These are phyloP conservation scores for Colletotrichum costaricense DNA, from an alignment of 2,329 filamentous ascomycete species.

Conservation along the genomic window DNA sequence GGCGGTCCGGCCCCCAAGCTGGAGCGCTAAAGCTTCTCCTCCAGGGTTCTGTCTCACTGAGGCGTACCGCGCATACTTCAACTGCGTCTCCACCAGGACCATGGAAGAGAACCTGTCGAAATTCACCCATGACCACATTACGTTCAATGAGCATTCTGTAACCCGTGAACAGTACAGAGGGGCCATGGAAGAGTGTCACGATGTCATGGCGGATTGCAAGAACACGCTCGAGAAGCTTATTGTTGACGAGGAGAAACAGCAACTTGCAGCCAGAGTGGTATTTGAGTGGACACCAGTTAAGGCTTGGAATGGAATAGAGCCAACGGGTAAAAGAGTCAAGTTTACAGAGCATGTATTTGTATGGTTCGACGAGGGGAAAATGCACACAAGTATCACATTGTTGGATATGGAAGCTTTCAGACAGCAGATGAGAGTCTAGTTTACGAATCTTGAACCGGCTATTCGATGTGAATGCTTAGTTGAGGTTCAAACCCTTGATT, in stretches of 20 bases:
- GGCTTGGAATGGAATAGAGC: slow-evolving; percentile 40
- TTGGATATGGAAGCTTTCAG: slow-evolving; percentile 41
- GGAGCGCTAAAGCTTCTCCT: not conserved
- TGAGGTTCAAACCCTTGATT: no score
- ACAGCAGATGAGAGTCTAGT: not conserved
- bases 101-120: slow-evolving; percentile 40
- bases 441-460: no score
- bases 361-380: slow-evolving; percentile 44
- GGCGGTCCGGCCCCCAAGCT: not conserved
- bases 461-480: no score
- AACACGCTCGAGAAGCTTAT: slow-evolving; percentile 42
- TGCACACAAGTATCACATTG: slow-evolving; percentile 44
- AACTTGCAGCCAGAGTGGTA: slow-evolving; percentile 43
- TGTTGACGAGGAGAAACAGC: slow-evolving; percentile 44
- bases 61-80: slow-evolving; percentile 44
- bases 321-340: slow-evolving; percentile 41
- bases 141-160: slow-evolving; percentile 44
- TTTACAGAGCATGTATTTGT: slow-evolving; percentile 49
- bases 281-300: slow-evolving; percentile 44
- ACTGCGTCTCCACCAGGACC: slow-evolving; percentile 44
- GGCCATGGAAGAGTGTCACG: slow-evolving; percentile 43
- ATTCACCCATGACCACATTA: slow-evolving; percentile 41
- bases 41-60: not conserved
- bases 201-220: slow-evolving; percentile 41
- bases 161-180: slow-evolving; percentile 39